Evolutionary conservation across 805 yeast species (phyloP).

Genomic region (Candida namnaoensis): DNA sequence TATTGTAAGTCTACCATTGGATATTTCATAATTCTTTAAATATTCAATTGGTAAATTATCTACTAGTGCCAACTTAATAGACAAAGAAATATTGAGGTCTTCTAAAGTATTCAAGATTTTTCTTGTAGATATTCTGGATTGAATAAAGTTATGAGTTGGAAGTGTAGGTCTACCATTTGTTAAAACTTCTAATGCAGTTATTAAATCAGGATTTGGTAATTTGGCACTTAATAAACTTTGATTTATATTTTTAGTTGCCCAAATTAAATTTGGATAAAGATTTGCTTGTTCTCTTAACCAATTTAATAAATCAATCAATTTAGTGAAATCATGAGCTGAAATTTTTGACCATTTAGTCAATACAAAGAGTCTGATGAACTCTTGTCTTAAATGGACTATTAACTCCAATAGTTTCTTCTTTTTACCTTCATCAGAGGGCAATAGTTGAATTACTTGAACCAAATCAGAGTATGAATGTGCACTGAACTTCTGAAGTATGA

Average conservation of each 20-base stretch:
- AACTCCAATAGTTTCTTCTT: constrained; percentile 64
- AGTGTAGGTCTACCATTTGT: constrained; percentile 69
- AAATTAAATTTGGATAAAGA: constrained; percentile 51
- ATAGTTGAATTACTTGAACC: constrained; percentile 48
- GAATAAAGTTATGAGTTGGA: constrained; percentile 52
- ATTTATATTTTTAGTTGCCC: constrained; percentile 61
- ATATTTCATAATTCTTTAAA: constrained; percentile 45
- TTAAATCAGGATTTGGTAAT: constrained; percentile 83
- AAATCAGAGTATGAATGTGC: constrained; percentile 58
- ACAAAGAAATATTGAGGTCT: constrained; percentile 63
- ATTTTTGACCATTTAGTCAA: constrained; percentile 79
- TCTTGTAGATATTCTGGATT: constrained; percentile 40
- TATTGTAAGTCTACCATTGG: constrained; percentile 64
- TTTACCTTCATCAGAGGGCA: constrained; percentile 51
- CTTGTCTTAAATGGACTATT: constrained; percentile 68
- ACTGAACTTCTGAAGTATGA: constrained; percentile 50
- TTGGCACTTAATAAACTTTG: constrained; percentile 80
- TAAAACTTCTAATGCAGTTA: constrained; percentile 81
- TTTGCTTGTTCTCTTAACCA: constrained; percentile 81
- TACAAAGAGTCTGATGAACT: constrained; percentile 78
- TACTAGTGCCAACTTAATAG: constrained; percentile 66
- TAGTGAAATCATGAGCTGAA: constrained; percentile 60
- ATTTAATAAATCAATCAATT: constrained; percentile 75
- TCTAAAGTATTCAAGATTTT: constrained; percentile 52
- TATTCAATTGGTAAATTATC: constrained; percentile 56